Conservation (phyloP, 2,329 filamentous ascomycete genomes). For the Arthrobotrys conoides region DNA sequence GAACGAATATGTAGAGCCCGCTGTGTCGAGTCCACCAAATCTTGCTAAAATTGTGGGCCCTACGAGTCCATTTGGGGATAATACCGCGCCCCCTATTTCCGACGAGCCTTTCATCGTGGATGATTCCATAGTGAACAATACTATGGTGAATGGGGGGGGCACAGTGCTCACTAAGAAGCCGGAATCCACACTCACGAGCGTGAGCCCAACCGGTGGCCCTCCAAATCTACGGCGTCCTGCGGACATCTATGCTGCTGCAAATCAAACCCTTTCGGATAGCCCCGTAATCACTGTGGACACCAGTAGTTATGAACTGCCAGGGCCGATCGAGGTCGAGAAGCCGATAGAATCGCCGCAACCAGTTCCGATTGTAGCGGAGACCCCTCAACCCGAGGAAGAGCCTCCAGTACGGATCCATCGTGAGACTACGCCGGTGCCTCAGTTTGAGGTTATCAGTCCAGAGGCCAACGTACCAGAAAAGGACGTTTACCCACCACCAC, state of each 20-base stretch:
- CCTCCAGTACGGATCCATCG: background rate
- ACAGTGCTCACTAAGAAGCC: constrained; percentile 31
- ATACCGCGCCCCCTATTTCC: background rate
- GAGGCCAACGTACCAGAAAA: background rate
- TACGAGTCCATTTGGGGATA: background rate
- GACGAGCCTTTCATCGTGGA: background rate
- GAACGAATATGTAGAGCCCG: constrained; percentile 31
- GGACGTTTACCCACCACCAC: background rate
- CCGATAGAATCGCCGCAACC: background rate
- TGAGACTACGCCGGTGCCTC: constrained; percentile 14
- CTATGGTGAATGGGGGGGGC: constrained; percentile 15
- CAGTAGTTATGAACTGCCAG: background rate
- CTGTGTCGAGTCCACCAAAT: background rate
- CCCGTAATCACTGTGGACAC: constrained; percentile 22
- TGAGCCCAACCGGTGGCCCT: constrained; percentile 14
- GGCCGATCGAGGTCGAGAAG: constrained; percentile 3
- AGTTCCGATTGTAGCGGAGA: background rate
- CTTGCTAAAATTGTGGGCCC: constrained; percentile 3
- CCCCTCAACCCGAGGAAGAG: background rate
- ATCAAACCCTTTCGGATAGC: constrained; percentile 9
- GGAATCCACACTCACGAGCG: constrained; percentile 28
- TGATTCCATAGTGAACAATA: background rate
- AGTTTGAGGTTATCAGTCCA: background rate
- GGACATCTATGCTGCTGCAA: constrained; percentile 51
- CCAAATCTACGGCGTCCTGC: constrained; percentile 48